phyloP scores from a whole-genome alignment of 129 eudicot genomes.

The Solidago caesia region DNA sequence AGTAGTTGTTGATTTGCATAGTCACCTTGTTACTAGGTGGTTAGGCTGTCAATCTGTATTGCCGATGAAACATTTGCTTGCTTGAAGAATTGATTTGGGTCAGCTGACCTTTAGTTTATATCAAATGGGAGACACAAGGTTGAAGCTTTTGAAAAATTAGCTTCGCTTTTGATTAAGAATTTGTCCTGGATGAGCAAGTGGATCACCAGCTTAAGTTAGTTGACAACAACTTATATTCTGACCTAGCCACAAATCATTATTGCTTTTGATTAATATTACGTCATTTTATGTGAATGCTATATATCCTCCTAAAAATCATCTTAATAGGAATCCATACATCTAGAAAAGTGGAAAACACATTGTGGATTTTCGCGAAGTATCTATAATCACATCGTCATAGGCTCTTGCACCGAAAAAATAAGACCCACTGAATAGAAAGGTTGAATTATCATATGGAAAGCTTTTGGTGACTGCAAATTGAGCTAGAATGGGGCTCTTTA shows the following conservation, averaged over 20 bases:
- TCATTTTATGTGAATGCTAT: too few species aligned
- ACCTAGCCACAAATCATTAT: too few species aligned
- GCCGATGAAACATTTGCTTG: background rate
- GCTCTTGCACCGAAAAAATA: background rate
- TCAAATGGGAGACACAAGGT: background rate
- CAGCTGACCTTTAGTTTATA: background rate
- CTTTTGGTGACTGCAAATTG: conserved; percentile 1
- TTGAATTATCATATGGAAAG: background rate
- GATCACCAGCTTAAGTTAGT: background rate
- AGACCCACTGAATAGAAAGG: background rate
- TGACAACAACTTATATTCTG: too few species aligned
- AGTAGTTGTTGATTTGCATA: background rate
- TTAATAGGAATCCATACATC: too few species aligned
- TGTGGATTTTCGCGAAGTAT: too few species aligned
- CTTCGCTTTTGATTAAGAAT: background rate
- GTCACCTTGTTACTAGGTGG: background rate
- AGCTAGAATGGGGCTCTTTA: background rate
- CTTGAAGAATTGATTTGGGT: background rate
- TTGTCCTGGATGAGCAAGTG: background rate
- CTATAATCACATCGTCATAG: background rate
- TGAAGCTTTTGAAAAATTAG: background rate
- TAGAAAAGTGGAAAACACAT: too few species aligned
- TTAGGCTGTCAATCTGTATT: background rate
- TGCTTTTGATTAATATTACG: background rate
- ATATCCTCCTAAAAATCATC: too few species aligned